Conservation (phyloP, 371 early-diverging fungal genomes). For the Smittium culicis region DNA sequence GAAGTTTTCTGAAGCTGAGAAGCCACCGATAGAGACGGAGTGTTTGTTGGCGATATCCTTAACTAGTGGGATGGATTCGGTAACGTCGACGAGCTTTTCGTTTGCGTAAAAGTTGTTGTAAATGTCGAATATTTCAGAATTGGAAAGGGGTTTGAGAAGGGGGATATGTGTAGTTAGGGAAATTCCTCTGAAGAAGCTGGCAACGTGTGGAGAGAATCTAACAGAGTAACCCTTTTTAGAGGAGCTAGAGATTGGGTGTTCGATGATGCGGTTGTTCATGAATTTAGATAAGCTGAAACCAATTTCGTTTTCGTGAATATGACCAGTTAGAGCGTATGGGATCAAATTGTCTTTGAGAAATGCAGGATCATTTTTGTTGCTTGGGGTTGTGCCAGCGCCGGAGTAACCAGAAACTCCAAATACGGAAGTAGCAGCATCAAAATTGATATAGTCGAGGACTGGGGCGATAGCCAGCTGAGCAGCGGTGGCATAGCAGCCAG, state of each 20-base stretch:
- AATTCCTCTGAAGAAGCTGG: constrained; percentile 86
- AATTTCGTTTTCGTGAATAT: constrained; percentile 91
- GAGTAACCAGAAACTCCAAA: constrained; percentile 95
- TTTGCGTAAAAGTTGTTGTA: constrained; percentile 56
- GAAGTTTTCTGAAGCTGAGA: constrained; percentile 42
- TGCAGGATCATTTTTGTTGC: constrained; percentile 79
- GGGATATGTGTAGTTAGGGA: constrained; percentile 75
- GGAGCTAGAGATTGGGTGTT: constrained; percentile 1
- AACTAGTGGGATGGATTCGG: constrained; percentile 62
- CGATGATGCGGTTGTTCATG: constrained; percentile 28
- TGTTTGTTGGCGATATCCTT: constrained; percentile 75
- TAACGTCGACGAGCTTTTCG: constrained; percentile 68
- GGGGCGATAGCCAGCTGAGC: constrained; percentile 81
- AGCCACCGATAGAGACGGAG: constrained; percentile 79
- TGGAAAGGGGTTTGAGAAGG: constrained; percentile 47
- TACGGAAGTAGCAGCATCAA: constrained; percentile 46
- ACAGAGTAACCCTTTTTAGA: constrained; percentile 20
- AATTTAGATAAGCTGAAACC: constrained; percentile 54
- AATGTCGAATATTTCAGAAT: constrained; percentile 45
- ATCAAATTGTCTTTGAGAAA: constrained; percentile 74
- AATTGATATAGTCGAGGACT: constrained; percentile 45
- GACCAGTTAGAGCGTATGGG: constrained; percentile 81
- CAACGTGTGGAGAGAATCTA: constrained; percentile 83
- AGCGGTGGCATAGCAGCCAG: constrained; percentile 96
- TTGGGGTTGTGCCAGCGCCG: constrained; percentile 92